phyloP scores from a whole-genome alignment of 2,329 filamentous ascomycete genomes.

The Sarocladium oryzae region DNA sequence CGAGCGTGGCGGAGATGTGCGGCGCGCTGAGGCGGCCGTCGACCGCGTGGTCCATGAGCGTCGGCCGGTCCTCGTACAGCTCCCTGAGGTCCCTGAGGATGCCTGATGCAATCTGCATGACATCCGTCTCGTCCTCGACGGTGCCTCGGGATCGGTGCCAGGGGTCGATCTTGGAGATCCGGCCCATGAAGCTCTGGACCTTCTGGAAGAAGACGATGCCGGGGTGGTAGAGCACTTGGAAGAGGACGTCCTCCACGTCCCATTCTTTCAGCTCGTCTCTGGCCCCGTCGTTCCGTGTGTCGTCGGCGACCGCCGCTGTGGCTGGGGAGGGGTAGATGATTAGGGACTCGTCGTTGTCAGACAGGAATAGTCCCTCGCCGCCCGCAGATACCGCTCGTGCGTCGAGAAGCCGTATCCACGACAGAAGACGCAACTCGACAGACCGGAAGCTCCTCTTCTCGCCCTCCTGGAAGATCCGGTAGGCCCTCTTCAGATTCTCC shows the following conservation, averaged over 20 bases:
- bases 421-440: constrained; percentile 41
- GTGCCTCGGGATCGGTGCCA: constrained; percentile 50
- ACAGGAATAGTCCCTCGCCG: constrained; percentile 46
- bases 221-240: constrained; percentile 47
- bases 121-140: constrained; percentile 51
- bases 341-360: constrained; percentile 38
- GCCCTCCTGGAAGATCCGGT: constrained; percentile 35
- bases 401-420: constrained; percentile 50
- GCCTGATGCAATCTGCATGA: constrained; percentile 45
- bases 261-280: constrained; percentile 21
- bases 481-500: constrained; percentile 42
- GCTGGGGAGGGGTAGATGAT: constrained; percentile 34
- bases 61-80: constrained; percentile 43
- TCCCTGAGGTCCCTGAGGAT: constrained; percentile 43
- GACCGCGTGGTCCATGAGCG: constrained; percentile 50
- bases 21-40: constrained; percentile 41
- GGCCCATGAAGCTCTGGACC: constrained; percentile 50
- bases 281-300: too few species aligned
- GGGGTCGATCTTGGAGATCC: constrained; percentile 49
- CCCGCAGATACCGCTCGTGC: constrained; percentile 49
- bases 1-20: constrained; percentile 41
- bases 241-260: constrained; percentile 44
- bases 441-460: constrained; percentile 28
- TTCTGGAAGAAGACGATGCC: constrained; percentile 52
- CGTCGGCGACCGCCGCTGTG: constrained; percentile 24